Base-by-base conservation (phyloP, 2,329 filamentous ascomycete genomes). In the Cercospora berteroae region DNA sequence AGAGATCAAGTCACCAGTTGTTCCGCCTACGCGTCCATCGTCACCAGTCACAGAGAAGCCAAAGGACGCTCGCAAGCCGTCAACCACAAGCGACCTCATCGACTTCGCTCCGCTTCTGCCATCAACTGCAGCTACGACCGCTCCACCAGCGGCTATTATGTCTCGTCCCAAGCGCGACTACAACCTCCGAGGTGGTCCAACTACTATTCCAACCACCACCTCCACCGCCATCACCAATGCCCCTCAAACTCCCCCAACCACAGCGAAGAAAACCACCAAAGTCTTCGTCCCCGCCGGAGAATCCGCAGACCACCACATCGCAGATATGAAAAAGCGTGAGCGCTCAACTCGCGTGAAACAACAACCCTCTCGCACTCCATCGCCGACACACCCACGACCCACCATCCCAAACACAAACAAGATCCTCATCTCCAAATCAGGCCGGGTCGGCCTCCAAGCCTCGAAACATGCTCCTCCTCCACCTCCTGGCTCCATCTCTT, bases 331-430 rank as follows among this genome's bases (percentile, higher is more conserved):
- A 66, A 70, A 71, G 67, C 69, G 66, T 25, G 60, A 67, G 61
- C 59, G 61, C 5, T 56, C 48, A 6, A 56, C 61, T 25, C 48
- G 48, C 48, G 18, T 20, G n/a, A 63, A 55, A 36, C 52, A 44
- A 20, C 50, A 58, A 36, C 66, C 64, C 20, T 65, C 59, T 25
- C 66, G 63, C 52, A 65, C 60, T n/a, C 52, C 68, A 79, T 85
- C 74, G 83, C 83, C 4, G 81, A 84, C 73, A 44, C 74, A 75
- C 68, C 77, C 81, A 23, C 64, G 36, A 52, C 36, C 60, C 61
- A 20, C 29, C 60, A 27, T 44, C 18, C 10, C 44, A 20, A 50
- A 23, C 44, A 50, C 18, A n/a, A 50, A 23, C 36, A 23, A 50
- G 44, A 48, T 8, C 13, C 42, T 48, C 42, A 16, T 23, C 9